Evolutionary conservation across 2,329 filamentous ascomycete genomes (phyloP).

Genomic region (Rhynchosporium secalis): DNA sequence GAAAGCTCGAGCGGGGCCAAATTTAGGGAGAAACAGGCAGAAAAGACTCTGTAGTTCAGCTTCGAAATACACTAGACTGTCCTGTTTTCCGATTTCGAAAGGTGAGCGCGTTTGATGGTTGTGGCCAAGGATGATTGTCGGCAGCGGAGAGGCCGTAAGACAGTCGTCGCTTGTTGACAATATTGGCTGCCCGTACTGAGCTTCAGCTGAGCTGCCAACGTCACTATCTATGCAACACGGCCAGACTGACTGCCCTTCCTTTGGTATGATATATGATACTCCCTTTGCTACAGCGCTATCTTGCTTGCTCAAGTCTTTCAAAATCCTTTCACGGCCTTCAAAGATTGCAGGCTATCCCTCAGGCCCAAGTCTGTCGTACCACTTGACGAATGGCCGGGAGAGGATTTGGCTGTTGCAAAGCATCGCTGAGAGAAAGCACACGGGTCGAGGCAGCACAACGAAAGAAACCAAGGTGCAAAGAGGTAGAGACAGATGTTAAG

Average conservation of each 20-base stretch:
- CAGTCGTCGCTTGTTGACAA: constrained; percentile 8
- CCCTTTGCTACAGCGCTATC: neutral
- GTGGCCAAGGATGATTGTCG: neutral
- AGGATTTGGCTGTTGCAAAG: constrained; percentile 1
- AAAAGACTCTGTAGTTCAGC: neutral
- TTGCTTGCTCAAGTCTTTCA: neutral
- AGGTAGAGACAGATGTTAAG: too few species aligned
- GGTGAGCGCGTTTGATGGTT: neutral
- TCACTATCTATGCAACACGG: neutral
- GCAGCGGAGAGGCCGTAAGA: neutral
- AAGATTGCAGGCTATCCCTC: neutral
- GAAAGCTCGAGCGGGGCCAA: neutral
- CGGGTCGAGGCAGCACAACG: neutral
- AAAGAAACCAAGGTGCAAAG: neutral
- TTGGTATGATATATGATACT: neutral
- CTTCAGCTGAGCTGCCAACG: neutral
- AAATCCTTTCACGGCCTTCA: neutral
- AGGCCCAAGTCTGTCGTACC: neutral
- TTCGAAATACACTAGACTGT: neutral
- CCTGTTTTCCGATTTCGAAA: neutral
- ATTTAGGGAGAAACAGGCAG: neutral
- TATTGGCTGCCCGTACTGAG: neutral
- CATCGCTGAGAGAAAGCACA: neutral
- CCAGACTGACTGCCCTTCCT: neutral
- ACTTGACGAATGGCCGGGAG: neutral